These are phyloP conservation scores for Phytophthora cactorum DNA, from an alignment of 352 stramenopile genomes.

Conservation along the genomic window DNA sequence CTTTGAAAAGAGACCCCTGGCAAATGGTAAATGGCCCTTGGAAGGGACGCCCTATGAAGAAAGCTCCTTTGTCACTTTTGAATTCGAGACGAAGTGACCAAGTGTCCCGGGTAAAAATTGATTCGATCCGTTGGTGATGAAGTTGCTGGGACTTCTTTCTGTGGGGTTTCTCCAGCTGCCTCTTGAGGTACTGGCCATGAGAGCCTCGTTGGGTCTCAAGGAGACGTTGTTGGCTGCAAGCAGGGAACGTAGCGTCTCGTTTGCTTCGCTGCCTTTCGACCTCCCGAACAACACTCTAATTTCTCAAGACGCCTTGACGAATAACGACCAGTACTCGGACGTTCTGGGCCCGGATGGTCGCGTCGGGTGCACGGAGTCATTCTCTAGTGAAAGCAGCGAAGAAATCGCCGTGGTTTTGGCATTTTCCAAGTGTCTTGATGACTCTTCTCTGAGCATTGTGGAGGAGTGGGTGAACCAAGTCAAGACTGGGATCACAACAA, in stretches of 20 bases:
- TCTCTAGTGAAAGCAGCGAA: conserved; percentile 5
- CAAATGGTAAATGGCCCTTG: not conserved
- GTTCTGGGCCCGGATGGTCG: conserved; percentile 8
- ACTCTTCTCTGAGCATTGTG: conserved; percentile 43
- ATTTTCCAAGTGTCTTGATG: conserved; percentile 68
- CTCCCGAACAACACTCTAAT: conserved; percentile 22
- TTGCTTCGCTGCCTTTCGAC: conserved; percentile 24
- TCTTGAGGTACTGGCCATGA: conserved; percentile 2
- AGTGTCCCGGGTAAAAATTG: not conserved
- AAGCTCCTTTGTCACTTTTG: not conserved
- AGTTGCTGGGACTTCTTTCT: conserved; percentile 26
- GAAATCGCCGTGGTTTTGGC: conserved; percentile 49
- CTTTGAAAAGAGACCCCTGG: not conserved
- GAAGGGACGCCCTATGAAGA: not conserved
- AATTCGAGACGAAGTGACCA: not conserved
- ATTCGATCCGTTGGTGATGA: conserved; percentile 16
- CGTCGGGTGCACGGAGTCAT: conserved; percentile 26
- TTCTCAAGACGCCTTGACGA: conserved; percentile 11
- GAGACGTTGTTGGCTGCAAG: conserved; percentile 24
- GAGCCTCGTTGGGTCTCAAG: conserved; percentile 29
- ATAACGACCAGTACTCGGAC: not conserved
- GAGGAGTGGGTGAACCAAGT: conserved; percentile 57
- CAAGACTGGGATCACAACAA: conserved; percentile 10
- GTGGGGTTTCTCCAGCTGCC: conserved; percentile 2
- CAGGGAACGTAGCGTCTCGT: conserved; percentile 27